Conservation (phyloP, 495 filamentous ascomycete species). For the Hypoxylon subgilvum region DNA sequence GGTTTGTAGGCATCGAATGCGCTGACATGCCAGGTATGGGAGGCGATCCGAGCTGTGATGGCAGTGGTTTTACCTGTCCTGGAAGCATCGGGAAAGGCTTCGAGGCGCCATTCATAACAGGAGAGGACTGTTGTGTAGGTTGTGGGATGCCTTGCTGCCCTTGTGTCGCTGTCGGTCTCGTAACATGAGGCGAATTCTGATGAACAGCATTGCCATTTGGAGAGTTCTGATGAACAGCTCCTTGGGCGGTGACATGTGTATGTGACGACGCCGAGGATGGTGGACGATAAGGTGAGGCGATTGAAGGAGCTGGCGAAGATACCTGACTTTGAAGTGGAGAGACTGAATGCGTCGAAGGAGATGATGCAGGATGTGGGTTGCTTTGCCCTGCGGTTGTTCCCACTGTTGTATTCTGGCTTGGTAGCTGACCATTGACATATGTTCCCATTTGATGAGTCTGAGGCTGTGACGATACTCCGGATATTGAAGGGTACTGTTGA, state of each 20-base stretch:
- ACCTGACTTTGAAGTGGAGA: slow-evolving; percentile 42
- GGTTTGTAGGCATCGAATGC: slow-evolving; percentile 6
- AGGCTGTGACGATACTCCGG: slow-evolving; percentile 6
- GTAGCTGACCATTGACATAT: neutral
- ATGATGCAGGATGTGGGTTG: slow-evolving; percentile 14
- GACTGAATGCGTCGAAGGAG: slow-evolving; percentile 29
- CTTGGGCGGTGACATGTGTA: slow-evolving; percentile 14
- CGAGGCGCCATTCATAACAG: neutral
- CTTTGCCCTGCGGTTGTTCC: slow-evolving; percentile 7
- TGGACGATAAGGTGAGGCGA: slow-evolving; percentile 34
- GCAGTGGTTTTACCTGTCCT: slow-evolving; percentile 37
- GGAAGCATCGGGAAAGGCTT: slow-evolving; percentile 43
- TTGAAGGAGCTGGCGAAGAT: slow-evolving; percentile 37
- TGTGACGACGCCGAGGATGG: slow-evolving; percentile 38
- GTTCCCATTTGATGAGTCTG: neutral
- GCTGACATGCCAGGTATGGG: slow-evolving; percentile 7
- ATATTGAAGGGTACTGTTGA: slow-evolving; percentile 15
- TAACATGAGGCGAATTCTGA: slow-evolving; percentile 12
- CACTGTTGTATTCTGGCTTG: slow-evolving; percentile 4
- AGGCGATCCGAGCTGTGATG: slow-evolving; percentile 37
- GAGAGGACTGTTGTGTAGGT: neutral
- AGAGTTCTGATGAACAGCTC: neutral
- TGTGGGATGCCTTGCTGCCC: slow-evolving; percentile 8
- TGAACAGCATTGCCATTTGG: slow-evolving; percentile 3
- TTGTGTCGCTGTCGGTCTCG: slow-evolving; percentile 12